A percentile compares a stretch with the other conserved stretches of the same genome.
phyloP scores from a whole-genome alignment of 176 grass and related monocot genomes.

The Bonia amplexicaulis region DNA sequence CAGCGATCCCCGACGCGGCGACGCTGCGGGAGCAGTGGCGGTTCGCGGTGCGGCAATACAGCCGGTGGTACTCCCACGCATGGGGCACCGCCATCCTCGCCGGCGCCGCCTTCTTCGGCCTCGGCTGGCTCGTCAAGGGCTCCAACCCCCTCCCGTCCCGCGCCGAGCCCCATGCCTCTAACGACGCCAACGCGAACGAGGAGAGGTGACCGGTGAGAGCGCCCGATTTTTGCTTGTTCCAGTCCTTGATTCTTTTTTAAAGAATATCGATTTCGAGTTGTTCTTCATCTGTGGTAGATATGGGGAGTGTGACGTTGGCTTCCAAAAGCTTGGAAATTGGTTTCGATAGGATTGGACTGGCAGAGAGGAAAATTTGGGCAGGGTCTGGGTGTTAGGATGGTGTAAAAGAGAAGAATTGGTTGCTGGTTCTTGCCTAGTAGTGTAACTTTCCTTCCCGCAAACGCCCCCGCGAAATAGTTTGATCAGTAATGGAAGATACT shows the following conservation, averaged over 20 bases:
- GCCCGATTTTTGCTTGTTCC: neutral
- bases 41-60: constrained; percentile 81
- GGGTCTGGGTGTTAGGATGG: neutral
- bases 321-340: neutral
- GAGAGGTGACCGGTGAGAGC: constrained; percentile 31
- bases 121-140: constrained; percentile 76
- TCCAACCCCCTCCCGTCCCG: constrained; percentile 78
- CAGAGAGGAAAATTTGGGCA: neutral
- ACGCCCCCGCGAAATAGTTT: too few relatives aligned
- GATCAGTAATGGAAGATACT: neutral
- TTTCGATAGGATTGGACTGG: neutral
- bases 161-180: neutral
- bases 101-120: constrained; percentile 58
- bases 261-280: neutral
- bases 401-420: neutral
- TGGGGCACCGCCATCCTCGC: constrained; percentile 94
- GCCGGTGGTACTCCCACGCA: constrained; percentile 89
- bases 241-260: neutral
- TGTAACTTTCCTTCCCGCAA: neutral
- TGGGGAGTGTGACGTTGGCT: neutral
- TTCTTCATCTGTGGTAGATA: neutral
- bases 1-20: constrained; percentile 53
- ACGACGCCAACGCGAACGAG: neutral
- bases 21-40: constrained; percentile 89
- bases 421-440: neutral